Percentiles rank a stretch among this genome's conserved stretches.
These are phyloP conservation scores for Lactarius psammicola DNA, from an alignment of 768 basidiomycete genomes.

Conservation along the genomic window DNA sequence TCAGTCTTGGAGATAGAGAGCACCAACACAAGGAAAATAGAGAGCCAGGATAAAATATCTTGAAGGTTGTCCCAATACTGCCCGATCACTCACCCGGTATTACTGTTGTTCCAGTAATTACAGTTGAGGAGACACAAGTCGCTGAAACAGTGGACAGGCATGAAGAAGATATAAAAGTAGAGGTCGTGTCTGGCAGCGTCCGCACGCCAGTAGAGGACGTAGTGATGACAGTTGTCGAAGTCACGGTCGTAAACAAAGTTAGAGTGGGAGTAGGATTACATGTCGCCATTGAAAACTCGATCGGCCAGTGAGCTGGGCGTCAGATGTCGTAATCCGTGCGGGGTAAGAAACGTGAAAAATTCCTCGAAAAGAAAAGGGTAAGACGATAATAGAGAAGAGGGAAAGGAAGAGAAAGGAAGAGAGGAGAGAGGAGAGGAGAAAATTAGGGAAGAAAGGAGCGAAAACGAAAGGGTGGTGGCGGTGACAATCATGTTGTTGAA, in stretches of 20 bases:
- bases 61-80: not conserved
- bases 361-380: not conserved
- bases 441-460: not conserved
- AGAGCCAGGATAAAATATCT: not conserved
- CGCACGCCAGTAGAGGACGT: slow-evolving; percentile 16
- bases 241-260: slow-evolving; percentile 24
- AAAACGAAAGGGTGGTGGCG: slow-evolving; percentile 7
- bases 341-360: not conserved
- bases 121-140: slow-evolving; percentile 7
- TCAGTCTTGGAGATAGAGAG: not conserved
- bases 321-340: slow-evolving; percentile 3
- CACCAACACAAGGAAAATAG: not conserved
- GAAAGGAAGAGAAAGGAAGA: not conserved
- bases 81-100: slow-evolving; percentile 21
- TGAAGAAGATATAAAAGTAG: slow-evolving; percentile 9
- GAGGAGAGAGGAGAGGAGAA: not conserved
- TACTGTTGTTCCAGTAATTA: not conserved
- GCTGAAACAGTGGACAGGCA: slow-evolving; percentile 14
- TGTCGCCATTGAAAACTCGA: slow-evolving; percentile 18
- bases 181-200: slow-evolving; percentile 16
- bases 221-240: slow-evolving; percentile 21
- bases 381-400: no score
- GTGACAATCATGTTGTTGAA: slow-evolving; percentile 12
- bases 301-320: slow-evolving; percentile 1
- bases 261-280: slow-evolving; percentile 21